Evolutionary conservation across 495 filamentous ascomycete species (phyloP).

Genomic region (Choiromyces venosus): DNA sequence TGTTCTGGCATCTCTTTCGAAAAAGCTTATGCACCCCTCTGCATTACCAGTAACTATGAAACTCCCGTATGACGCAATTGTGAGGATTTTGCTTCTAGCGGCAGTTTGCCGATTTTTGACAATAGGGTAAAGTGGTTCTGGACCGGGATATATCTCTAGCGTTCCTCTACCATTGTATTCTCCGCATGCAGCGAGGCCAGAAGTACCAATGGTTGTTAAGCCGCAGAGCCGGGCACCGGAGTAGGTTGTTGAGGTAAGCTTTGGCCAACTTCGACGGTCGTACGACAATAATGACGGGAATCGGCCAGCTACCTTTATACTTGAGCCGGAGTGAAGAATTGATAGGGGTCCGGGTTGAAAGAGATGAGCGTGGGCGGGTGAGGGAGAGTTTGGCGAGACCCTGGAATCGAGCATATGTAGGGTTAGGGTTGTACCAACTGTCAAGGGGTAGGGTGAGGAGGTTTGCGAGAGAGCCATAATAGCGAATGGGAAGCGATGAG

Average conservation of each 20-base stretch:
- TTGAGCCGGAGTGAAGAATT: conserved; percentile 64
- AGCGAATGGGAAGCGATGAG: conserved; percentile 71
- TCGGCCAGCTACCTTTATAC: conserved; percentile 76
- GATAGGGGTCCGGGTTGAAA: conserved; percentile 76
- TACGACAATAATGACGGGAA: conserved; percentile 89
- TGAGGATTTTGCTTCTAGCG: conserved; percentile 72
- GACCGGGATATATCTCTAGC: conserved; percentile 72
- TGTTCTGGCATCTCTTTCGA: conserved; percentile 80
- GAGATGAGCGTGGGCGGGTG: conserved; percentile 53
- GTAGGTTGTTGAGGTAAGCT: conserved; percentile 68
- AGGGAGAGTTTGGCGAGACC: conserved; percentile 42
- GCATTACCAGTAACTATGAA: conserved; percentile 79
- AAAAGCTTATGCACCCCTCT: conserved; percentile 81
- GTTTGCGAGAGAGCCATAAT: conserved; percentile 80
- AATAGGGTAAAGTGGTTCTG: conserved; percentile 35
- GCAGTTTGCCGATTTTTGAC: conserved; percentile 77
- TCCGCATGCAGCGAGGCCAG: conserved; percentile 72
- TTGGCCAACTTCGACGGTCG: conserved; percentile 79
- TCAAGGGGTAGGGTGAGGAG: conserved; percentile 65
- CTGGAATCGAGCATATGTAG: conserved; percentile 81
- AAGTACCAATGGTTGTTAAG: conserved; percentile 60
- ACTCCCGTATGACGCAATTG: conserved; percentile 76
- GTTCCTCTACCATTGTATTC: conserved; percentile 92
- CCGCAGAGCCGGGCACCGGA: conserved; percentile 76
- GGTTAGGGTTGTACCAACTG: conserved; percentile 75